Base-by-base conservation (phyloP, 2,329 filamentous ascomycete species). In the Macrophomina phaseolina region DNA sequence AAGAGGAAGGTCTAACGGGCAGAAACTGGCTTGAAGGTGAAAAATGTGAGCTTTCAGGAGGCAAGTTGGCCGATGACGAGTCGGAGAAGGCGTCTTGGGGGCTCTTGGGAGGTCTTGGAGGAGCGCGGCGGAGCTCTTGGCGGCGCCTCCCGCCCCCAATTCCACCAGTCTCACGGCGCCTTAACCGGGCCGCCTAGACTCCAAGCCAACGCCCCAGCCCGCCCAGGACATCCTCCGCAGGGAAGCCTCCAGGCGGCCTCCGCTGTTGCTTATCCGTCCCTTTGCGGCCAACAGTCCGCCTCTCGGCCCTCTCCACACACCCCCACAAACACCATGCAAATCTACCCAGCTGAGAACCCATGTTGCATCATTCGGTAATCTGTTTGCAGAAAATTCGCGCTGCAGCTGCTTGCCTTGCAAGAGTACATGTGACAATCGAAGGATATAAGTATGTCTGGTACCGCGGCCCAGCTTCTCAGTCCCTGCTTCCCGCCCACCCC, bases 41-140 rank as follows among this genome's bases (percentile, higher is more conserved):
- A 48, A 48, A 16, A 8, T 34, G 42, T 6, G 6, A 16, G 8
- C 5, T 28, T 12, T n/a, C n/a, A 12, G 34, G 23, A 9, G 40
- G 58, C 45, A 62, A 12, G 58, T 62, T 49, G 45, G 42, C 42
- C 58, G 58, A 62, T 30, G 30, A 23, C 58, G 45, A 62, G 58
- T 49, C 58, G 58, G 58, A 62, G 58, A 62, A 62, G 58, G n/a
- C 42, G 42, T 49, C 58, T 62, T 62, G 58, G 55, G 32, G 1
- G 12, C 16, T 34, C 58, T 48, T 48, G 58, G 55, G 32, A 4
- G 12, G 28, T 34, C 58, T 48, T 48, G 42, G 45, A 49, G 45
- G 58, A 62, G 58, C 58, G 58, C 58, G 42, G 58, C 58, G 58
- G 58, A 62, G 58, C 42, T 8, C 58, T 62, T 62, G 58, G 58